These are phyloP conservation scores for Ophiosphaerella herpotricha DNA, from an alignment of 2,329 filamentous ascomycete species.

Conservation along the genomic window DNA sequence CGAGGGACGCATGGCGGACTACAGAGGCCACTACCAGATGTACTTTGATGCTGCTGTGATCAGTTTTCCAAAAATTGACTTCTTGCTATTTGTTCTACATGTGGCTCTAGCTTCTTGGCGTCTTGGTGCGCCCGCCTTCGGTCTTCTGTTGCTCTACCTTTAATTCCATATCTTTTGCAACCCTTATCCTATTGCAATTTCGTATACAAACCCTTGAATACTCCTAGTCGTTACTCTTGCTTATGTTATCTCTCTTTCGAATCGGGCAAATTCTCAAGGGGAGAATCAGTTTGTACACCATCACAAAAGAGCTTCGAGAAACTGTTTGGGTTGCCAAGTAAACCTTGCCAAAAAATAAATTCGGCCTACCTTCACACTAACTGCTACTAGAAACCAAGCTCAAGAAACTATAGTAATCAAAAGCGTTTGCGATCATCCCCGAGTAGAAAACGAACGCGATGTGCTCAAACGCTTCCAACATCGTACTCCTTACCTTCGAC, in stretches of 20 bases:
- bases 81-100: too few relatives aligned
- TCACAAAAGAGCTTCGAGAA: constrained; percentile 21
- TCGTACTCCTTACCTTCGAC: constrained; percentile 22
- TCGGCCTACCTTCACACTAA: background rate
- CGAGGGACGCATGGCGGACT: too few relatives aligned
- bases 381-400: constrained; percentile 8
- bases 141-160: too few relatives aligned
- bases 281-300: constrained; percentile 13
- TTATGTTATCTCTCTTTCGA: constrained; percentile 11
- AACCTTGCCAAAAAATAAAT: background rate
- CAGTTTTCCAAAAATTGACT: too few relatives aligned
- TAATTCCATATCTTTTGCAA: too few relatives aligned
- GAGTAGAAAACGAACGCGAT: constrained; percentile 30
- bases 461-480: constrained; percentile 27
- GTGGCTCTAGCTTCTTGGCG: too few relatives aligned
- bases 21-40: too few relatives aligned
- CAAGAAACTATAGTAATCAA: constrained; percentile 28
- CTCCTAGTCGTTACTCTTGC: too few relatives aligned
- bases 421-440: constrained; percentile 22
- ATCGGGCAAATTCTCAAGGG: constrained; percentile 22
- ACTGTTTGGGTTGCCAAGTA: constrained; percentile 27
- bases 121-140: too few relatives aligned
- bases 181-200: too few relatives aligned
- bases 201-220: too few relatives aligned
- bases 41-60: too few relatives aligned